phyloP scores from a whole-genome alignment of 148 eudicot genomes.

The Chenopodium berlandieri region DNA sequence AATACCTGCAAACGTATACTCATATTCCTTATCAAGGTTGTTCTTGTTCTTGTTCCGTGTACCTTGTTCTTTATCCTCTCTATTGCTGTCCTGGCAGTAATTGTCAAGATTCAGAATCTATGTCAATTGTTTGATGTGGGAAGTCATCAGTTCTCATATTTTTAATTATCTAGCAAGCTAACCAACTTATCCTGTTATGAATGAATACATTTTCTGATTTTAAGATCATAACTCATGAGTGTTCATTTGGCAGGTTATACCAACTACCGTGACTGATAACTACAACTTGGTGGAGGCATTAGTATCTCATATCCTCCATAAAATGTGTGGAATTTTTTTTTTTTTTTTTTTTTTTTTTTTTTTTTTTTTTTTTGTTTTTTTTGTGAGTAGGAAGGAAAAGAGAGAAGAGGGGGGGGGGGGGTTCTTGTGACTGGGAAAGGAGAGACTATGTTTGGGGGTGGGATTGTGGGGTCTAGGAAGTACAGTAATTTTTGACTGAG shows the following conservation, averaged over 20 bases:
- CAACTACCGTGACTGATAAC: constrained; percentile 62
- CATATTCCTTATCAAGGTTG: not conserved
- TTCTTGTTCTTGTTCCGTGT: not conserved
- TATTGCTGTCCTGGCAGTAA: not conserved
- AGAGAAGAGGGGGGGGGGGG: not conserved
- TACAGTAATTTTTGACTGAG: not conserved
- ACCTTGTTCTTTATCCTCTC: not conserved
- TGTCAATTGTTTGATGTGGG: not conserved
- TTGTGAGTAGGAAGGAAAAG: not conserved
- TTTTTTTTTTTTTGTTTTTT: not conserved
- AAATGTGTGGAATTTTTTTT: not conserved
- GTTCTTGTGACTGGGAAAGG: not conserved
- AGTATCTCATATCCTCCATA: constrained; percentile 81
- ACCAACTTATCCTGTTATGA: not conserved
- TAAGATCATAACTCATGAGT: not conserved
- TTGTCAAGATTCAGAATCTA: not conserved
- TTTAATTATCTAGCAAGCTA: no score
- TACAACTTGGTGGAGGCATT: constrained; percentile 69
- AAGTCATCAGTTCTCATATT: not conserved
- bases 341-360: not conserved
- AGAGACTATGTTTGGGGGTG: not conserved
- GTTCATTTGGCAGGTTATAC: constrained; percentile 46
- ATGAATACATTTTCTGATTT: not conserved
- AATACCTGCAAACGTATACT: not conserved
- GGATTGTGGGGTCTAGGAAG: not conserved